These are phyloP conservation scores for Coriolopsis trogii DNA, from an alignment of 1,284 basidiomycete genomes.

Conservation along the genomic window DNA sequence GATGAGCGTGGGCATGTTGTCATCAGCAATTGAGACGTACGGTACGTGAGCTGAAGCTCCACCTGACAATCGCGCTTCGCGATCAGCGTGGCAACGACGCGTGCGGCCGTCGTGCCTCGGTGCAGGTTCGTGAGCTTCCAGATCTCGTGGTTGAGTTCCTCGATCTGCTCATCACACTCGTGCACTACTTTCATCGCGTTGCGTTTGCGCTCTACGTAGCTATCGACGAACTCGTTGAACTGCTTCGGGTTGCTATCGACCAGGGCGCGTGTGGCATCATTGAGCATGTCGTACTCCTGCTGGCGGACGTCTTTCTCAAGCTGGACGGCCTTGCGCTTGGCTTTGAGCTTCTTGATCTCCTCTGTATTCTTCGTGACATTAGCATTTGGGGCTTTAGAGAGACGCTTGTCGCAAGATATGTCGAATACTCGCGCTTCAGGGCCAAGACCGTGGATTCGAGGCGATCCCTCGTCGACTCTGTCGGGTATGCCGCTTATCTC, in stretches of 20 bases:
- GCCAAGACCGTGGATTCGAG: conserved; percentile 50
- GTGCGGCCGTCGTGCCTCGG: conserved; percentile 39
- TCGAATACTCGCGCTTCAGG: conserved; percentile 48
- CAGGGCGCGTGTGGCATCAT: conserved; percentile 47
- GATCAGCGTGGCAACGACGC: conserved; percentile 43
- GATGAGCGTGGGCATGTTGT: neutral
- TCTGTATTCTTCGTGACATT: conserved; percentile 22
- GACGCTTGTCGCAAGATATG: conserved; percentile 43
- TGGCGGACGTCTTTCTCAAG: conserved; percentile 41
- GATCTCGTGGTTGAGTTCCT: conserved; percentile 35
- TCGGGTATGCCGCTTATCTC: conserved; percentile 49
- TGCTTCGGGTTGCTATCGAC: conserved; percentile 19
- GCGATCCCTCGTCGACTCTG: conserved; percentile 49
- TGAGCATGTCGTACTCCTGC: conserved; percentile 44
- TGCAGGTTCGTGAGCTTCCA: conserved; percentile 25
- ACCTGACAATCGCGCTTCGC: conserved; percentile 39
- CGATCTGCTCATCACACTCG: conserved; percentile 44
- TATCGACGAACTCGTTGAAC: conserved; percentile 44
- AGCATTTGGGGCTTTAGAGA: neutral
- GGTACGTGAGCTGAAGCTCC: conserved; percentile 55
- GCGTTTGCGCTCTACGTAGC: conserved; percentile 43
- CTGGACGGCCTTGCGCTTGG: conserved; percentile 39
- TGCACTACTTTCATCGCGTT: conserved; percentile 42
- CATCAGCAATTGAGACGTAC: conserved; percentile 36
- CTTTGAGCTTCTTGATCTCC: conserved; percentile 39